These are phyloP conservation scores for Hippophae gyantsensis DNA, from an alignment of 306 rosid genomes.

Conservation along the genomic window DNA sequence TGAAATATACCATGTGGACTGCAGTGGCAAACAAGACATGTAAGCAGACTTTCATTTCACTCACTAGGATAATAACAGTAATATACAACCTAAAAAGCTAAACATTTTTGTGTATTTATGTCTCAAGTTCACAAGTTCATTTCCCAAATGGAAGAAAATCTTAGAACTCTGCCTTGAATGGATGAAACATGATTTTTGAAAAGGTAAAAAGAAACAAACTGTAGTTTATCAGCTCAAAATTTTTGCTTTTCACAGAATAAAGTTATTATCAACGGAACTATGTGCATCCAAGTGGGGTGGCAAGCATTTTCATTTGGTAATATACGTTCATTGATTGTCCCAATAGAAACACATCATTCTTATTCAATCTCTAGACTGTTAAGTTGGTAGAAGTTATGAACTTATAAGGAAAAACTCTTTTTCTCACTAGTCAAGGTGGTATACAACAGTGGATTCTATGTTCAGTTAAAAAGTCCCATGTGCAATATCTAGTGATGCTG, in stretches of 20 bases:
- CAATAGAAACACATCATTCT: background rate
- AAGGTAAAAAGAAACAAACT: too few species aligned
- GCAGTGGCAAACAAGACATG: constrained; percentile 33
- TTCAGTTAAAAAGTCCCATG: background rate
- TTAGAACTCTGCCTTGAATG: too few species aligned
- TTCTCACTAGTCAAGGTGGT: background rate
- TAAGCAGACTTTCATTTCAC: constrained; percentile 1
- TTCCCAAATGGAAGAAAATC: too few species aligned
- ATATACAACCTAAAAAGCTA: background rate
- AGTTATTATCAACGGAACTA: too few species aligned
- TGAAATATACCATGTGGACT: constrained; percentile 98
- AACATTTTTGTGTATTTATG: too few species aligned
- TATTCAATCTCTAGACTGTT: background rate
- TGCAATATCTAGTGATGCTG: background rate
- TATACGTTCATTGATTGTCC: background rate
- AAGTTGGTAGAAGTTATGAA: too few species aligned
- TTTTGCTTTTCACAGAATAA: too few species aligned
- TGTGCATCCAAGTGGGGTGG: background rate
- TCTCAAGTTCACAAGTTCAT: too few species aligned
- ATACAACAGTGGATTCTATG: background rate
- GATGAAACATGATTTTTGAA: too few species aligned
- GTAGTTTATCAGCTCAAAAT: too few species aligned
- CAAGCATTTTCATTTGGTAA: background rate
- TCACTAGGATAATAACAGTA: background rate
- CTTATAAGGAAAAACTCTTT: too few species aligned